These are phyloP conservation scores for Zelopaecilomyces penicillatus DNA, from an alignment of 2,329 filamentous ascomycete species.

Conservation along the genomic window DNA sequence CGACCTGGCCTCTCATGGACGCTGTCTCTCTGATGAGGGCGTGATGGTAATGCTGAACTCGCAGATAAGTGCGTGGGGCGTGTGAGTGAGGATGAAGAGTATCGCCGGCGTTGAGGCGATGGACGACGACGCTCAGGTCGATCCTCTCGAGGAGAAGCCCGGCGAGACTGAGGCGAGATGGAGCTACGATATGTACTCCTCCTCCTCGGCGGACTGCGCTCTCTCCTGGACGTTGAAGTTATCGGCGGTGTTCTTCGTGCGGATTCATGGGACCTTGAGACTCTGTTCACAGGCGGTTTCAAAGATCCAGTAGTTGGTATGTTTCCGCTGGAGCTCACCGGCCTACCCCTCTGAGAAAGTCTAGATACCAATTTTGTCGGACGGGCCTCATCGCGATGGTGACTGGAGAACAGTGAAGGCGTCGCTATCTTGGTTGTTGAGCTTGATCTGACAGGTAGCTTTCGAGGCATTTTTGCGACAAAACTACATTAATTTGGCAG, in stretches of 20 bases:
- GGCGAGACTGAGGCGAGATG: constrained; percentile 6
- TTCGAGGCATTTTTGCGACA: constrained; percentile 4
- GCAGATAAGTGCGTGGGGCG: neutral
- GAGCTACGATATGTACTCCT: constrained; percentile 4
- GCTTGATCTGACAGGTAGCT: constrained; percentile 9
- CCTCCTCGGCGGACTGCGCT: constrained; percentile 5
- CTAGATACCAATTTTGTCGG: constrained; percentile 1
- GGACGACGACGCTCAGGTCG: neutral
- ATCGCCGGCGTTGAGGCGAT: constrained; percentile 6
- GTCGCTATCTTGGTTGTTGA: constrained; percentile 1
- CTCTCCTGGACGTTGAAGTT: neutral
- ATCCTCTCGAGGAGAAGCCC: neutral
- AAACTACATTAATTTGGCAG: neutral
- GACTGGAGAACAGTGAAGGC: constrained; percentile 6
- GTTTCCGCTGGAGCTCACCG: neutral
- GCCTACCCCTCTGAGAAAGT: constrained; percentile 3
- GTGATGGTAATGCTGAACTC: neutral
- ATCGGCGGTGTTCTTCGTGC: constrained; percentile 1
- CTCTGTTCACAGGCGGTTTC: neutral
- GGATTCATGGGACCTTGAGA: constrained; percentile 5
- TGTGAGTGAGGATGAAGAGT: constrained; percentile 6
- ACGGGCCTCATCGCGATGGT: constrained; percentile 2
- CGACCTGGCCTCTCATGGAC: constrained; percentile 1
- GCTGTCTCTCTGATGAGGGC: neutral
- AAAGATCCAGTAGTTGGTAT: neutral